A percentile compares a stretch with the other conserved stretches of the same genome.
phyloP scores from a whole-genome alignment of 495 filamentous ascomycete genomes.

The Tuber aestivum region DNA sequence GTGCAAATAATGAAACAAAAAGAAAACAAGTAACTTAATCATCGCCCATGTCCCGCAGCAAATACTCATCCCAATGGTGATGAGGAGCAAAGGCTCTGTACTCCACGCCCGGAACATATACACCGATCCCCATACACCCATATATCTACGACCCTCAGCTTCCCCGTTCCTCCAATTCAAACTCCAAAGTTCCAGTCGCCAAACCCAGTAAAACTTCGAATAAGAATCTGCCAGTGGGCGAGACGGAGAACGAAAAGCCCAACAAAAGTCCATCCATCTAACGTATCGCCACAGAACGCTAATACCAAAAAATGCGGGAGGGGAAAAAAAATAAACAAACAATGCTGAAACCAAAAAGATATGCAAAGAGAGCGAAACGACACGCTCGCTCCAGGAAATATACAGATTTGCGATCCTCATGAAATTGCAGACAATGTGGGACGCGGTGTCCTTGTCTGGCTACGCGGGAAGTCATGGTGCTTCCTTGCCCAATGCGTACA shows the following conservation, averaged over 20 bases:
- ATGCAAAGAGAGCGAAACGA: conserved; percentile 22
- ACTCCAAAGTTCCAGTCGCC: background rate
- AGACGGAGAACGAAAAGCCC: background rate
- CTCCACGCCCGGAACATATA: background rate
- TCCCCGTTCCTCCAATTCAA: background rate
- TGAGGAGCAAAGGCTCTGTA: conserved; percentile 2
- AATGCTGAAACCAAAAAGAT: conserved; percentile 13
- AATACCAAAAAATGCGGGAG: background rate
- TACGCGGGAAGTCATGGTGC: conserved; percentile 15
- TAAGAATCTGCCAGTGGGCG: background rate
- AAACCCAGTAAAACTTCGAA: background rate
- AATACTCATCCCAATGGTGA: background rate
- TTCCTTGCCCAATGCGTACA: conserved; percentile 17
- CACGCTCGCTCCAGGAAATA: conserved; percentile 11
- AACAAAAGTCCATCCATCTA: conserved; percentile 2
- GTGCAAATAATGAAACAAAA: conserved; percentile 3
- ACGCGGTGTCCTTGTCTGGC: conserved; percentile 10
- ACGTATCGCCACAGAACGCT: background rate
- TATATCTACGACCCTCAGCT: background rate
- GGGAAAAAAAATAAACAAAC: background rate
- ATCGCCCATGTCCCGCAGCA: background rate
- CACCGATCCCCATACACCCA: background rate
- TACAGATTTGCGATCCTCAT: conserved; percentile 2
- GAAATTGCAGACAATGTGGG: conserved; percentile 1
- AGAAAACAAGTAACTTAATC: background rate